Evolutionary conservation across 179 eudicot genomes (phyloP), one percentile per base, ranked within the genome.

Genomic region (Drosera spatulata): DNA sequence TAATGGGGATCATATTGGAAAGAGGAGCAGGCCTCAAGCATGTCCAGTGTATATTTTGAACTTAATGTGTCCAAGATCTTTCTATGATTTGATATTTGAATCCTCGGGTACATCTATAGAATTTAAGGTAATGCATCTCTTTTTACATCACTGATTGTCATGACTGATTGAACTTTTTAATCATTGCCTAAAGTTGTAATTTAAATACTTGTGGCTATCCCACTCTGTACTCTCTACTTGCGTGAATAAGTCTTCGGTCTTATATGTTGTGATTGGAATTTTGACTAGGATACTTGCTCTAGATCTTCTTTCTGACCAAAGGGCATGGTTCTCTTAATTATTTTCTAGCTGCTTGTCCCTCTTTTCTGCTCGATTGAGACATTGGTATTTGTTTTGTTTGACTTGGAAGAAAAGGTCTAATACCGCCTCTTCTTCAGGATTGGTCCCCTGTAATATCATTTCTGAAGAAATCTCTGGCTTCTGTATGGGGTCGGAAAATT

Each of bases 31-130:
- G 70, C 65, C 66, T 63, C 85, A 74, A 54, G 58, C 66, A 53
- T 67, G 67, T 64, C 80, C 81, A 65, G 53, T 73, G 33, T 90
- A 85, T 72, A 74, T 86, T 77, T 73, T 94, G 74, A 87, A 94
- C 72, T 72, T 94, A 41, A 55, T 67, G 44, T 94, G 97, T 68
- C 89, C 95, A 41, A 73, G 73, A 63, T 79, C 80, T 70, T 78
- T 66, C 44, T 90, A 87, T 67, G 86, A 82, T 74, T 55, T 80
- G 47, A 73, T 68, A 66, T 77, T 84, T 71, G 99, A 80, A 62
- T 75, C 74, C 54, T 81, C 87, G 6, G 85, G 79, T 77, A 79
- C 91, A 3, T 69, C 78, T 67, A 96, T 79, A 52, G 91, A 85
- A 67, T 94, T 94, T 71, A 90, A 87, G 99, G 99, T 90, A 76